Evolutionary conservation across 2,329 filamentous ascomycete species (phyloP).

Genomic region (Capronia epimyces): DNA sequence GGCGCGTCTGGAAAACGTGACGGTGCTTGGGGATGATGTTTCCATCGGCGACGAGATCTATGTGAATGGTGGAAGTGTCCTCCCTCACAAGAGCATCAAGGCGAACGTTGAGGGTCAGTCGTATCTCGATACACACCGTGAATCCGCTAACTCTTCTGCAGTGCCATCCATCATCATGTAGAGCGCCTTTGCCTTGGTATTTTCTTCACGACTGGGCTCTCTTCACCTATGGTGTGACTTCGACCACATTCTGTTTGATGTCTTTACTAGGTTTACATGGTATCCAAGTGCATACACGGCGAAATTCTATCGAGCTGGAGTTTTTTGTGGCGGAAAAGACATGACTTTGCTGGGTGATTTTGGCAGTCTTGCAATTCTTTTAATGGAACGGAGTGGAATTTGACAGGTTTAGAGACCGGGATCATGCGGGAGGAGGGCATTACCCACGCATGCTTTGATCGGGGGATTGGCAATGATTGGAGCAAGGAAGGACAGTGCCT

Average conservation of each 20-base stretch:
- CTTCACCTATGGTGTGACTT: background rate
- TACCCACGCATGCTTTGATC: too few relatives aligned
- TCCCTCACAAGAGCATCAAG: constrained; percentile 99
- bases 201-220: background rate
- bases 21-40: constrained; percentile 95
- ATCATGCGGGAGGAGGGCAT: too few relatives aligned
- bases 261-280: background rate
- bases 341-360: too few relatives aligned
- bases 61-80: constrained; percentile 90
- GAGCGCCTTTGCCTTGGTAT: constrained; percentile 17
- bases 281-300: background rate
- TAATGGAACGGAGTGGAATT: too few relatives aligned
- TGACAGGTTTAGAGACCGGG: too few relatives aligned
- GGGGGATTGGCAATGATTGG: too few relatives aligned
- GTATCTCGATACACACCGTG: background rate
- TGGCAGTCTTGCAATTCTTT: too few relatives aligned
- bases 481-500: too few relatives aligned
- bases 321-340: background rate
- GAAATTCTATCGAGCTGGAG: background rate
- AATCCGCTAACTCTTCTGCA: constrained; percentile 23
- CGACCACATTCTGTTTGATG: background rate
- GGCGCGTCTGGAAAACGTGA: constrained; percentile 95
- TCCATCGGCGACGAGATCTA: constrained; percentile 98
- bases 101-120: constrained; percentile 77
- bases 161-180: constrained; percentile 49